phyloP scores from a whole-genome alignment of 805 yeast genomes.

The Candida oleophila region DNA sequence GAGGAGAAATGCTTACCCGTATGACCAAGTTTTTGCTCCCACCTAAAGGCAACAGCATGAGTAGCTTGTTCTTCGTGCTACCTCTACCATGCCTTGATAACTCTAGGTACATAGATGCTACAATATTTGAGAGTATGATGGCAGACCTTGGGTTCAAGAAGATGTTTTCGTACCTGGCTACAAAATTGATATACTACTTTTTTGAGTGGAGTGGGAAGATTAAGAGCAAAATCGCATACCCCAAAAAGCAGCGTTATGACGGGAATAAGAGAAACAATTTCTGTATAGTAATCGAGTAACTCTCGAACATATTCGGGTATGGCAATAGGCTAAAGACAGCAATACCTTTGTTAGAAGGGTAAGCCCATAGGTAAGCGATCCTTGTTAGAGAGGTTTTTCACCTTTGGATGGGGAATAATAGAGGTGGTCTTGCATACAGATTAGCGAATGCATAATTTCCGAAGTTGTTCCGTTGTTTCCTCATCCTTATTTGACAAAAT shows the following conservation, averaged over 20 bases:
- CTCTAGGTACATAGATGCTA: slow-evolving; percentile 70
- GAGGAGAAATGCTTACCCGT: slow-evolving; percentile 78
- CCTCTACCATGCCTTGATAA: slow-evolving; percentile 86
- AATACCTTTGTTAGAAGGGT: too few species aligned
- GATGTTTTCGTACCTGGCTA: slow-evolving; percentile 53
- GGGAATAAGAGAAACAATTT: slow-evolving; percentile 73
- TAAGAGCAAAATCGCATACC: slow-evolving; percentile 9
- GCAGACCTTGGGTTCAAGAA: slow-evolving; percentile 56
- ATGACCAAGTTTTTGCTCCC: slow-evolving; percentile 54
- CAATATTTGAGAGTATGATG: slow-evolving; percentile 46
- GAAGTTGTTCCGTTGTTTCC: neutral
- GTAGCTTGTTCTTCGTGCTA: slow-evolving; percentile 69
- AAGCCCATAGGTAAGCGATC: too few species aligned
- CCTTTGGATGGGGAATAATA: neutral
- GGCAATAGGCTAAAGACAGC: too few species aligned
- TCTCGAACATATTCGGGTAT: too few species aligned
- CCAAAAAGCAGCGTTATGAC: slow-evolving; percentile 51
- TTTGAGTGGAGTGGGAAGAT: slow-evolving; percentile 46
- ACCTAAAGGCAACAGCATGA: slow-evolving; percentile 21
- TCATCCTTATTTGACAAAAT: neutral
- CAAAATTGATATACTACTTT: slow-evolving; percentile 74
- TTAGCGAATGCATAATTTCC: neutral
- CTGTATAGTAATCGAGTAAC: slow-evolving; percentile 35
- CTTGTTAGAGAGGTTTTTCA: neutral
- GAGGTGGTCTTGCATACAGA: neutral